These are phyloP conservation scores for Fusarium sp. DNA, from an alignment of 2,329 filamentous ascomycete species.

Conservation along the genomic window DNA sequence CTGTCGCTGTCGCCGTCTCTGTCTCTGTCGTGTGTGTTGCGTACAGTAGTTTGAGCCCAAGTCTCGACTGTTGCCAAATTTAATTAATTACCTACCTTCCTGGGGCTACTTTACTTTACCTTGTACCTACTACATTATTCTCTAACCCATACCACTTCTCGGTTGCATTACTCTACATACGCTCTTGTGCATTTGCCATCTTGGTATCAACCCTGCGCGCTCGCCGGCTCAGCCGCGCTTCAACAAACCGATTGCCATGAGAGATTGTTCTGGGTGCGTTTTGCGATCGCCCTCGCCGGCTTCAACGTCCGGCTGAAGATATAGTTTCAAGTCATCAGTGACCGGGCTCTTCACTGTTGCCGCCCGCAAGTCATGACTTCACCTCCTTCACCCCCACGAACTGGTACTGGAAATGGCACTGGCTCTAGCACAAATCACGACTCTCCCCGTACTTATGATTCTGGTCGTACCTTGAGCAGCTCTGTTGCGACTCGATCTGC, in stretches of 20 bases:
- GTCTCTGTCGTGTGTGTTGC: conserved; percentile 6
- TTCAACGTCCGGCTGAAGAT: conserved; percentile 36
- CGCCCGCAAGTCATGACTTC: conserved; percentile 41
- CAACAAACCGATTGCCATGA: conserved; percentile 40
- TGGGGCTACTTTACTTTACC: not conserved
- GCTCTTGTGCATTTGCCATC: not conserved
- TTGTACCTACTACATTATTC: not conserved
- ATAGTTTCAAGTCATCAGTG: conserved; percentile 18
- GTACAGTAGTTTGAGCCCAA: not conserved
- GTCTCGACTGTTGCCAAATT: not conserved
- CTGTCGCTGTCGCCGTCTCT: not conserved
- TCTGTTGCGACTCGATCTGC: conserved; percentile 28
- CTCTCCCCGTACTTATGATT: conserved; percentile 39
- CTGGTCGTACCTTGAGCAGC: conserved; percentile 38
- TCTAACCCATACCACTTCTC: not conserved
- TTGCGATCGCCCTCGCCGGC: conserved; percentile 40
- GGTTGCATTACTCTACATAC: not conserved
- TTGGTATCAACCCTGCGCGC: conserved; percentile 15
- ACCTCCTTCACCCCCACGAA: conserved; percentile 43
- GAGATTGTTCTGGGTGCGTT: conserved; percentile 36
- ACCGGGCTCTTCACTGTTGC: conserved; percentile 1
- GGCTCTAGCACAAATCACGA: conserved; percentile 33
- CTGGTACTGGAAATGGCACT: conserved; percentile 38
- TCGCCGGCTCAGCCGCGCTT: conserved; percentile 36
- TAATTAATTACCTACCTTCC: not conserved